Evolutionary conservation across 2,329 filamentous ascomycete species (phyloP).

Genomic region (Penicillium sp.): DNA sequence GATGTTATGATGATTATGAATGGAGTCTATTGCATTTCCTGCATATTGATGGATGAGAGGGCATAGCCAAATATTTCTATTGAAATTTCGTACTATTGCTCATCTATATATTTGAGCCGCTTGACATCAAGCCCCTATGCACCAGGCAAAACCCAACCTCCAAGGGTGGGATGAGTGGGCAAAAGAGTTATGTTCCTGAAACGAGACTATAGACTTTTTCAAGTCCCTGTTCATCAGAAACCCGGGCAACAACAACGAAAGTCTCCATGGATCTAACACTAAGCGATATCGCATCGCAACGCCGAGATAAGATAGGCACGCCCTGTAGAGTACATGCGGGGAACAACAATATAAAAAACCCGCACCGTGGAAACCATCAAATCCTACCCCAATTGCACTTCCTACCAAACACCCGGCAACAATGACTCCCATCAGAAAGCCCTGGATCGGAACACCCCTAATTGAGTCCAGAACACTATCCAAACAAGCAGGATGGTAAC

Average conservation of each 20-base stretch:
- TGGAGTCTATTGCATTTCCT: not conserved
- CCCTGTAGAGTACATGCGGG: not conserved
- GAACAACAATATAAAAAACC: not conserved
- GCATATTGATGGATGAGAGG: not conserved
- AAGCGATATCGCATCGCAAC: not conserved
- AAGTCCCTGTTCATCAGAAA: no score
- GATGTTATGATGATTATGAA: constrained; percentile 20
- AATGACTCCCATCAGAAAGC: constrained; percentile 19
- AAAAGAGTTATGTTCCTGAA: no score
- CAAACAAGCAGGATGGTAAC: constrained; percentile 38
- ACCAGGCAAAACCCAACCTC: not conserved
- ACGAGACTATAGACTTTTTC: no score
- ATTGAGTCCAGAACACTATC: constrained; percentile 37
- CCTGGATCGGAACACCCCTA: constrained; percentile 41
- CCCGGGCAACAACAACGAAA: not conserved
- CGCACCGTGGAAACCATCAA: not conserved
- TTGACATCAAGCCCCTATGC: not conserved
- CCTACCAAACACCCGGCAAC: not conserved
- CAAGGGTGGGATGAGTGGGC: no score
- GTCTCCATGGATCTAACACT: not conserved
- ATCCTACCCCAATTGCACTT: constrained; percentile 6
- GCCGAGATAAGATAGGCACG: not conserved
- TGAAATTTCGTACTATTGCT: not conserved
- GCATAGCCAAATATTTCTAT: not conserved
- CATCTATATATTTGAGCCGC: not conserved